Evolutionary conservation across 352 stramenopile genomes (phyloP), one percentile per base, ranked within the genome.

Genomic region (Pythium sp.): DNA sequence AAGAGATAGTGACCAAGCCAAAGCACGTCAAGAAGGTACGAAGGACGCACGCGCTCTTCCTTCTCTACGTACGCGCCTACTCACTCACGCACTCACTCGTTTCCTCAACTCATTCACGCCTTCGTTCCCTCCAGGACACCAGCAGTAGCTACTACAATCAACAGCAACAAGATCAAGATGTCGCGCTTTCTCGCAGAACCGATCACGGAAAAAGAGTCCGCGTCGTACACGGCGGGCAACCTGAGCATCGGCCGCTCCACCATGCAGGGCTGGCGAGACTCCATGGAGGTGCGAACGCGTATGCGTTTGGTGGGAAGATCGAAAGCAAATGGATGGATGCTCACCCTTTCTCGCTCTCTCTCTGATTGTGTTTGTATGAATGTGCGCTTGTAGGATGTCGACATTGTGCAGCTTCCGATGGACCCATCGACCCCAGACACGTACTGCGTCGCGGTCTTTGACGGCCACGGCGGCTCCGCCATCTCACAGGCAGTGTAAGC

Each of bases 261-360:
- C 55, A 96, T 96, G 88, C 88, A 96, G 63, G 88, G 88, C 24
- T 96, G 88, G 88, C 84, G 88, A 30, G 86, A 94, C 58, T 79
- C 80, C 1, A 96, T 96, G 88, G 88, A 96, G 81, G 88, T 92
- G 30, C 34, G 65, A 62, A 46, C 32, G 18, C 49, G 14, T 26
- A 30, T 53, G 30, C 18, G 20, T n/a, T 12, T 5, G 55, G 12
- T 22, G 62, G 24, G 12, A 24, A 9, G 32, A 28, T 14, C 2
- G 14, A 0, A 41, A 32, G 7, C 22, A 5, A 22, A 20, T 18
- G 43, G n/a, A 49, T 22, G 18, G 43, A 18, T 49, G 43, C 43
- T 49, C 18, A 49, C 43, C 3, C 18, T 22, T 18, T 49, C 41
- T 4, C 26, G 30, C 36, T 36, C 18, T 15, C 11, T 65, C 12